Evolutionary conservation across 768 basidiomycete genomes (phyloP), one percentile per base, ranked within the genome.

Genomic region (Melanogaster broomeanus): DNA sequence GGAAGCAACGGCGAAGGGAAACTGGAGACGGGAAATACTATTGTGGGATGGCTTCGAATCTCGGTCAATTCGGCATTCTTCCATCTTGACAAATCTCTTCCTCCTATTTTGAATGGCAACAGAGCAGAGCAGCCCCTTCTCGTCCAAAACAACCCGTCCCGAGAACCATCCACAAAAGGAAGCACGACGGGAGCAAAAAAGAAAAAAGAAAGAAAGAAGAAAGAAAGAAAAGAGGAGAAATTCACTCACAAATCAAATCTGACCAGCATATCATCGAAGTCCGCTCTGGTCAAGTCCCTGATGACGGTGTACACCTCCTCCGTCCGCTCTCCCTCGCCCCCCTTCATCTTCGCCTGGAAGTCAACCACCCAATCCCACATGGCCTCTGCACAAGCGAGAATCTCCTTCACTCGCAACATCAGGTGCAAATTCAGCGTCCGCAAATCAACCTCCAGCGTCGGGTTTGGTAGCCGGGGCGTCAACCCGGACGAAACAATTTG

Each of bases 361-460:
- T 77, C 77, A 19, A 71, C 61, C 3, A 89, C 77, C 80, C 83
- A 89, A 48, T 87, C 86, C 88, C 88, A 90, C 87, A 90, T 90
- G 27, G 82, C 74, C 66, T 90, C 88, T 0, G 82, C 75, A 59
- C 87, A 89, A 8, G 77, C 85, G 13, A 88, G 57, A n/a, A 89
- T 75, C 62, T 87, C 88, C 51, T 78, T 75, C 9, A 79, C 78
- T 13, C 85, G 76, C 56, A 82, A 51, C 16, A 77, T 71, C n/a
- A 90, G 73, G 66, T 87, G 85, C 52, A 88, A 64, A 60, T 85
- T 84, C 41, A 88, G 66, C 8, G 78, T 75, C 48, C 77, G 73
- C 43, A 82, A 54, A 64, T 89, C 87, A 28, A 87, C 70, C 37
- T 77, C 70, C 56, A 85, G 65, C 8, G 69, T 75, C 38, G 70